These are phyloP conservation scores for Obelidium mucronatum DNA, from an alignment of 192 early-diverging fungal genomes.

Conservation along the genomic window DNA sequence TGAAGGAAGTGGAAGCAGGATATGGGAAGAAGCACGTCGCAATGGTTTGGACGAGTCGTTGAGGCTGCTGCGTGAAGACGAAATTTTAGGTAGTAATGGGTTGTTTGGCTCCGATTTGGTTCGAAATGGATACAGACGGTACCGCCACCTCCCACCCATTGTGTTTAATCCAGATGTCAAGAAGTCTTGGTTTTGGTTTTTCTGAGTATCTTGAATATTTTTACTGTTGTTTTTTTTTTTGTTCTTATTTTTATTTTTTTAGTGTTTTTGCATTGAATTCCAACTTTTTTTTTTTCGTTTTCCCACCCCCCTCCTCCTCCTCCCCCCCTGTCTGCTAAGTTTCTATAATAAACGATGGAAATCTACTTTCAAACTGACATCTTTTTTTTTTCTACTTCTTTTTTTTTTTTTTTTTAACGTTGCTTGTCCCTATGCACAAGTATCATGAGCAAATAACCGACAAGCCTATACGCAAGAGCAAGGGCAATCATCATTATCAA, in stretches of 20 bases:
- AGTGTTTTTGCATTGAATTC: too few relatives aligned
- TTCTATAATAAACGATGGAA: too few relatives aligned
- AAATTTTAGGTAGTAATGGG: not conserved
- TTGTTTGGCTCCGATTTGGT: slow-evolving; percentile 22
- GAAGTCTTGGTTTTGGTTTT: not conserved
- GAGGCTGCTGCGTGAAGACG: slow-evolving; percentile 5
- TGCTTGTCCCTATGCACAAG: slow-evolving; percentile 50
- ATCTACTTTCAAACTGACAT: too few relatives aligned
- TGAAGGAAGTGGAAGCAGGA: not conserved
- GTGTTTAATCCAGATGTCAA: not conserved
- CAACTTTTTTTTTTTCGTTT: too few relatives aligned
- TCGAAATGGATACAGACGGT: slow-evolving; percentile 3
- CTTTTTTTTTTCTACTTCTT: too few relatives aligned
- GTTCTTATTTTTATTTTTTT: too few relatives aligned
- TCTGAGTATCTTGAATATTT: too few relatives aligned
- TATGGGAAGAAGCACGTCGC: slow-evolving; percentile 7
- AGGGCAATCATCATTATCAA: slow-evolving; percentile 45
- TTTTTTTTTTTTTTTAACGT: slow-evolving; percentile 41
- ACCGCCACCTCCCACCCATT: not conserved
- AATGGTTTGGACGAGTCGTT: slow-evolving; percentile 13
- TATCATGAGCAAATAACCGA: slow-evolving; percentile 46
- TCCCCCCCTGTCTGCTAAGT: too few relatives aligned
- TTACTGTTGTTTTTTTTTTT: too few relatives aligned
- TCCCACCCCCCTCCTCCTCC: too few relatives aligned
- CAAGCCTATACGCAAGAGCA: slow-evolving; percentile 36